Conservation (phyloP, 1,284 basidiomycete genomes). For the Sparassis latifolia region DNA sequence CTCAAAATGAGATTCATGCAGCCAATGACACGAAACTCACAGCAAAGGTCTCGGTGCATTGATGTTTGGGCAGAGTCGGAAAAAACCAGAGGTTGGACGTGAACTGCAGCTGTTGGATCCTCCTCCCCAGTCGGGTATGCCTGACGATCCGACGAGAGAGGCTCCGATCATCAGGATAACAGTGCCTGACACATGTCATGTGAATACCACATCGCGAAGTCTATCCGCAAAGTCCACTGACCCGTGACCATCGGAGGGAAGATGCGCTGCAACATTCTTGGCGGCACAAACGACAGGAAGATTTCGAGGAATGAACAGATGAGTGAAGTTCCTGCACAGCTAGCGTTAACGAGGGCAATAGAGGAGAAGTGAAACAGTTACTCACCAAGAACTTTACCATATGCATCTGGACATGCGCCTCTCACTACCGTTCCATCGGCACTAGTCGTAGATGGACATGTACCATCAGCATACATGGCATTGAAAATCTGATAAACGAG, state of each 20-base stretch:
- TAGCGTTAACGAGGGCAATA: not conserved
- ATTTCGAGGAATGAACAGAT: constrained; percentile 82
- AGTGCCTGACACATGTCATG: constrained; percentile 35
- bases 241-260: constrained; percentile 84
- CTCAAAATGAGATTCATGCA: constrained; percentile 1
- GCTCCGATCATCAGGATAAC: constrained; percentile 76
- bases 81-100: constrained; percentile 58
- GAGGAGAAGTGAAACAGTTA: constrained; percentile 1
- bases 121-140: constrained; percentile 79
- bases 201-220: too few species aligned
- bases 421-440: constrained; percentile 57
- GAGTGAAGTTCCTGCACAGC: constrained; percentile 56
- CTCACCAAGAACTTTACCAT: constrained; percentile 67
- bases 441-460: constrained; percentile 56
- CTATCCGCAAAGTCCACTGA: constrained; percentile 13
- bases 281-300: constrained; percentile 66
- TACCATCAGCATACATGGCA: constrained; percentile 74
- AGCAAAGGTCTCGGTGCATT: constrained; percentile 51
- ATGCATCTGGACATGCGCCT: constrained; percentile 72
- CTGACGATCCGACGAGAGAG: constrained; percentile 67
- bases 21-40: constrained; percentile 17
- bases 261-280: constrained; percentile 54
- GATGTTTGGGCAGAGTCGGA: constrained; percentile 64
- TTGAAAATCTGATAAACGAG: constrained; percentile 42
- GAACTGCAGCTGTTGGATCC: constrained; percentile 64